Percentiles rank a stretch among this genome's conserved stretches.
Evolutionary conservation across 257 asterid genomes (phyloP).

Genomic region (Coffea canephora): DNA sequence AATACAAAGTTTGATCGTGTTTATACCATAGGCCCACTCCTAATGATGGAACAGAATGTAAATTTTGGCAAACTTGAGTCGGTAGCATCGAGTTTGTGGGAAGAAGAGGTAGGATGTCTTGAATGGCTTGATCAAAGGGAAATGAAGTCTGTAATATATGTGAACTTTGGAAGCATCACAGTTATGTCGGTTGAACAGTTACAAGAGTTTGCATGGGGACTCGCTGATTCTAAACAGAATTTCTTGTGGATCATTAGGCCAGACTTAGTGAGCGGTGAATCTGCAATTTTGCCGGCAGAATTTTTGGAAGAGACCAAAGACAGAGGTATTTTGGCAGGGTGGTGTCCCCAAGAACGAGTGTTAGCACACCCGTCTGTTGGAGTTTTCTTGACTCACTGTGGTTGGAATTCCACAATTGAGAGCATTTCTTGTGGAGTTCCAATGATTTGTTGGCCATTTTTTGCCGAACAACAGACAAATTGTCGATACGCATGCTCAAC

Average conservation of each 20-base stretch:
- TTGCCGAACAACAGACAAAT: constrained; percentile 67
- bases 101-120: constrained; percentile 48
- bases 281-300: constrained; percentile 42
- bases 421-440: constrained; percentile 55
- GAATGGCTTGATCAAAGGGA: constrained; percentile 48
- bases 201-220: constrained; percentile 70
- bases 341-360: constrained; percentile 66
- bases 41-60: constrained; percentile 34
- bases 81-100: constrained; percentile 57
- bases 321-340: constrained; percentile 51
- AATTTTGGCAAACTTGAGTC: constrained; percentile 15
- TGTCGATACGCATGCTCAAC: constrained; percentile 45
- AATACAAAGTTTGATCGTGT: constrained; percentile 32
- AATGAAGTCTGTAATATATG: constrained; percentile 49
- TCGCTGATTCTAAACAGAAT: constrained; percentile 42
- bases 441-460: constrained; percentile 74
- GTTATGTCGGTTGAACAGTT: constrained; percentile 42
- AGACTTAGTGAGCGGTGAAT: constrained; percentile 49
- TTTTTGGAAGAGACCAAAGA: constrained; percentile 40
- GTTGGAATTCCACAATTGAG: constrained; percentile 19
- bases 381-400: constrained; percentile 52
- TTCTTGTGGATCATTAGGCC: constrained; percentile 69
- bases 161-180: constrained; percentile 24
- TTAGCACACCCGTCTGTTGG: constrained; percentile 49
- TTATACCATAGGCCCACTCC: constrained; percentile 58